Evolutionary conservation across 179 eudicot genomes (phyloP), one percentile per base, ranked within the genome.

Genomic region (Drosera spatulata): DNA sequence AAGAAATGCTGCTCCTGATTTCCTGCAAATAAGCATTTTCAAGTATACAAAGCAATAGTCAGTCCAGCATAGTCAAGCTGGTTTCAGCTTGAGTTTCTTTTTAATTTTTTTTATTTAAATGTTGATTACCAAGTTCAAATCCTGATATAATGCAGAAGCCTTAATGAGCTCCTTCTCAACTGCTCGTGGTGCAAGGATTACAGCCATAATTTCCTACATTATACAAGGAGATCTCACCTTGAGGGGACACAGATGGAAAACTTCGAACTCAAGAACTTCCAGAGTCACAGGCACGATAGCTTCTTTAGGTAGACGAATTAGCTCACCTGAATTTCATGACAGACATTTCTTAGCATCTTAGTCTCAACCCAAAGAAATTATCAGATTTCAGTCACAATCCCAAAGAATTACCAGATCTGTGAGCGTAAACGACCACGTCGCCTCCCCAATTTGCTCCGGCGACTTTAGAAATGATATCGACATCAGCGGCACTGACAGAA

Each of bases 201-300:
- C 11, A 46, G 50, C 5, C 10, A 7, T 46, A 46, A 46, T 46
- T 46, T 11, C 50, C 50, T 7, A 46, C 50, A 46, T 4, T 46
- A 46, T 8, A 45, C 49, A 45, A 45, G 10, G 49, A 37, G 46
- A 10, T 49, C 82, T 79, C 55, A 76, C 95, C 87, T 82, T 77
- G 51, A 85, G 62, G 44, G 88, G 98, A 56, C 91, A 88, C 73
- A 91, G 68, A 59, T 91, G 96, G 79, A 71, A 91, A 55, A 91
- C 80, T 72, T 91, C 91, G 40, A 84, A 88, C 69, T 91, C 98
- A 11, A 85, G 84, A 62, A 84, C 87, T 62, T 82, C 77, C 63
- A 91, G 89, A 10, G 95, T 84, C 75, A 91, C 96, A 1, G 91
- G 87, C 37, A 88, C 50, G 6, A 89, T 77, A 56, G 75, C 86